Conservation (phyloP, 2,329 filamentous ascomycete genomes). For the Rhynchosporium secalis region DNA sequence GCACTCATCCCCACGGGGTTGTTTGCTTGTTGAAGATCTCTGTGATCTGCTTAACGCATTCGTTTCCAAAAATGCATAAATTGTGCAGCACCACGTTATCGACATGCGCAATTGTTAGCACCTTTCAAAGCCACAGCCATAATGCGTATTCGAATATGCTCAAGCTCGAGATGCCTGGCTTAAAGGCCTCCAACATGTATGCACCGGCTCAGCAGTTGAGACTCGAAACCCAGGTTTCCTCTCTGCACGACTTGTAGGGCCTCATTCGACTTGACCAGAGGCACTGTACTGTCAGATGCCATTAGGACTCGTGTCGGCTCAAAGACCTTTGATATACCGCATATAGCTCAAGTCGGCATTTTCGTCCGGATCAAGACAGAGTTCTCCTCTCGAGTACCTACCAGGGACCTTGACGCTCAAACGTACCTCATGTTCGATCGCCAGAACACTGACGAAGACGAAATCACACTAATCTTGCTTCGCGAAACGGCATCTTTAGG, state of each 20-base stretch:
- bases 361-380: too few relatives aligned
- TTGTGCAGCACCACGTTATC: slow-evolving; percentile 1
- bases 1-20: not conserved
- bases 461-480: not conserved
- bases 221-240: not conserved
- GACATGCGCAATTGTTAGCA: not conserved
- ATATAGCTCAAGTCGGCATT: too few relatives aligned
- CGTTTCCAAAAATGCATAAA: not conserved
- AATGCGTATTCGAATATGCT: too few relatives aligned
- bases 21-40: not conserved
- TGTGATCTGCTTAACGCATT: not conserved
- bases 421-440: not conserved
- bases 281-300: too few relatives aligned
- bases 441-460: not conserved
- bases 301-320: too few relatives aligned
- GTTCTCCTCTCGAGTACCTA: not conserved
- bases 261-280: too few relatives aligned
- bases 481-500: not conserved
- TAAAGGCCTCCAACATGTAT: not conserved
- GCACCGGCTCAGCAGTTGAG: not conserved
- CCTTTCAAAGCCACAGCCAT: not conserved
- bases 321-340: too few relatives aligned
- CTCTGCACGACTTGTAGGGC: too few relatives aligned
- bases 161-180: not conserved
- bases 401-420: not conserved